Evolutionary conservation across 140 eudicot genomes (phyloP), one percentile per base, ranked within the genome.

Genomic region (Artemisia princeps): DNA sequence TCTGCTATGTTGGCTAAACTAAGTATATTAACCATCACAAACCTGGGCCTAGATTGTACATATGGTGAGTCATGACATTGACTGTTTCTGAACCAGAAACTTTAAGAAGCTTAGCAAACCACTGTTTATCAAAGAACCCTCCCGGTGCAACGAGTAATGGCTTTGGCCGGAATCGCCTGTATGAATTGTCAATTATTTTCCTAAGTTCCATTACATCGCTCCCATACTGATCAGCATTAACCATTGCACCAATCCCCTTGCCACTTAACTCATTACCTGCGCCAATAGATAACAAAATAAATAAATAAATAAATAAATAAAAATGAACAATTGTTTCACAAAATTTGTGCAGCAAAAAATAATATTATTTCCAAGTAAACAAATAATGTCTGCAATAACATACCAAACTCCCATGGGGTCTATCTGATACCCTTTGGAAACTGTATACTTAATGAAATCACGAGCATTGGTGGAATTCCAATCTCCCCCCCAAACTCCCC

Each of bases 361-460:
- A 11, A 16, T 11, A 20, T 13, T 52, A 37, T 37, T 0, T 0
- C 33, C 16, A 13, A 68, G 23, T 12, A 23, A 15, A 59, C 40
- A 57, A 73, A 69, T 4, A 49, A 73, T 13, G n/a, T n/a, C n/a
- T n/a, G n/a, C 28, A 65, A 73, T 26, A 52, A 20, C 57, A 62
- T 94, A 94, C 99, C 99, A 2, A 86, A 82, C 81, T 94, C 99
- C 95, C 96, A 94, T 55, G 99, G 88, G 88, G 62, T 84, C 83
- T 64, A 94, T 84, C 54, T 70, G 78, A 80, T 94, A 88, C 19
- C 99, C 90, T 79, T 84, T 88, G 54, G 95, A 82, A n/a, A 86
- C 59, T 0, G 96, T 94, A 77, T 82, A 86, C 46, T 79, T 73
- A 1, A 94, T 88, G 60, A 94, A 88, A 77, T 86, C 99, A 65